These are phyloP conservation scores for Corylus avellana DNA, from an alignment of 306 rosid genomes.

Conservation along the genomic window DNA sequence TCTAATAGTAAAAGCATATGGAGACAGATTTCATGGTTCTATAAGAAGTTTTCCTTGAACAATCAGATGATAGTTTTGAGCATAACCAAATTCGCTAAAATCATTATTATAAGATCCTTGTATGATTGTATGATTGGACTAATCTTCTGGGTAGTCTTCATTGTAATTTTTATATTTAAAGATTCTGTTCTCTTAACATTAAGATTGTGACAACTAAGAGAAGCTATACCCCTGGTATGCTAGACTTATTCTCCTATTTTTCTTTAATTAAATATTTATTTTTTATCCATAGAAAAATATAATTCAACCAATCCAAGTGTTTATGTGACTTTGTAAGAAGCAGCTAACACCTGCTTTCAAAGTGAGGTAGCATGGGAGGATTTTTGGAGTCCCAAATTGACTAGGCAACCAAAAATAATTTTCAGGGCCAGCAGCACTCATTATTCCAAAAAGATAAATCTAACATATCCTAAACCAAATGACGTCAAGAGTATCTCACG, in stretches of 20 bases:
- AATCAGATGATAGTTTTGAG: background rate
- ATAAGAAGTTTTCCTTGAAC: background rate
- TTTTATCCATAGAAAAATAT: background rate
- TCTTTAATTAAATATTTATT: background rate
- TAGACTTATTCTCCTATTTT: background rate
- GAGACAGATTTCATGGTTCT: background rate
- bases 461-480: constrained; percentile 9
- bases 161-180: background rate
- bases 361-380: background rate
- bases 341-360: background rate
- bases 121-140: background rate
- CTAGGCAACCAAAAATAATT: background rate
- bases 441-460: background rate
- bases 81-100: background rate
- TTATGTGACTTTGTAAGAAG: constrained; percentile 5
- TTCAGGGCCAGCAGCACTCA: background rate
- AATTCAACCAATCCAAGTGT: background rate
- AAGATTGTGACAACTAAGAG: background rate
- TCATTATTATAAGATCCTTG: constrained; percentile 4
- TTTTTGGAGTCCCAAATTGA: constrained; percentile 2
- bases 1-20: background rate
- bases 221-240: background rate
- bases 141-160: background rate
- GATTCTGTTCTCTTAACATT: background rate
- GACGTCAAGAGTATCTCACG: constrained; percentile 37